Evolutionary conservation across 148 eudicot species (phyloP), one percentile per base, ranked within the genome.

Genomic region (Cornus kousa): DNA sequence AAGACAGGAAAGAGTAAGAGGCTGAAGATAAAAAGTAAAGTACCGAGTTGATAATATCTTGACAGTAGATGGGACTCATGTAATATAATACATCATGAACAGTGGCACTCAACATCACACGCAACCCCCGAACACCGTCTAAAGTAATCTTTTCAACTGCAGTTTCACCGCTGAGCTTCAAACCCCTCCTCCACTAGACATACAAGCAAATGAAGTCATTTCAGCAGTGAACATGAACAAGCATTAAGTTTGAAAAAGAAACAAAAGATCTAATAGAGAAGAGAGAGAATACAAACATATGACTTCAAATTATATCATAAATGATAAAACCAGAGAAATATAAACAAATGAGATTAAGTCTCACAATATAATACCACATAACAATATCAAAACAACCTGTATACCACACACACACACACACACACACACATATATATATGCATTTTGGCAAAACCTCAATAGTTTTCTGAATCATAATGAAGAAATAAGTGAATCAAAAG

Each of bases 61-160:
- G 99, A 90, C 99, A 96, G 83, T 96, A 92, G 80, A 96, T 94
- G 57, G 99, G 99, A 87, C 99, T 96, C 99, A 96, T 96, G 90
- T 96, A 96, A 80, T 96, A 96, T 79, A 96, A 85, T 46, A 96
- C 92, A 86, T 96, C 99, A 85, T 96, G 99, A 86, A 88, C 98
- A 28, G 99, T 96, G 66, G 98, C 99, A 86, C 99, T 94, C 72
- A 96, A 81, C 72, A 85, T 90, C 24, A 92, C 91, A 62, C 99
- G 94, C 83, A 96, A 79, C 50, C 97, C 97, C 60, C 97, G 89
- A 37, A 96, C 94, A 66, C 98, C 99, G 87, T 90, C 94, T 77
- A 96, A 87, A 74, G 98, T 93, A 57, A 85, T 85, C 67, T 85
- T 88, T 76, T 93, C 99, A 80, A 96, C 95, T 37, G 99, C 94